A percentile compares a stretch with the other conserved stretches of the same genome.
phyloP scores from a whole-genome alignment of 2,329 filamentous ascomycete genomes.

The Kalaharituber pfeilii region DNA sequence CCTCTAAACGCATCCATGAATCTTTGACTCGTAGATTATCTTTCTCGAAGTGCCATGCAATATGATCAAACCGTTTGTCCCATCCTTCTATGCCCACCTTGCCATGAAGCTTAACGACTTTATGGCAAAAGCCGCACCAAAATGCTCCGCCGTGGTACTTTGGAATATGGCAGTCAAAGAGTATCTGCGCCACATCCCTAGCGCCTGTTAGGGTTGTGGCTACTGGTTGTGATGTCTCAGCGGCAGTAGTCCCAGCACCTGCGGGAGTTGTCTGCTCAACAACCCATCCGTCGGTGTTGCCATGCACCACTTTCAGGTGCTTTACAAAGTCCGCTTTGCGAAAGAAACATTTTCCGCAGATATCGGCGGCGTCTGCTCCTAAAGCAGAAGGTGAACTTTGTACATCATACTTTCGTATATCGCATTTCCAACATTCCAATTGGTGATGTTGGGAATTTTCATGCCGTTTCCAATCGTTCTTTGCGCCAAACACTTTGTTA shows the following conservation, averaged over 20 bases:
- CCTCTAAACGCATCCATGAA: background rate
- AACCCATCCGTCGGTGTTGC: background rate
- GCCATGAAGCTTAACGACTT: slow-evolving; percentile 26
- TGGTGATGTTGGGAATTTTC: slow-evolving; percentile 65
- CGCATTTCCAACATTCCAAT: slow-evolving; percentile 55
- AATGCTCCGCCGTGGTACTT: slow-evolving; percentile 46
- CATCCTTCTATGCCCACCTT: slow-evolving; percentile 9
- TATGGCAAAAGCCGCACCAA: slow-evolving; percentile 74
- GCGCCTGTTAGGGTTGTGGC: slow-evolving; percentile 34
- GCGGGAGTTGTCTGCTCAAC: slow-evolving; percentile 29
- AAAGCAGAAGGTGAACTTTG: slow-evolving; percentile 8
- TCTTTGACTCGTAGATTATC: background rate
- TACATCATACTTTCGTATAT: slow-evolving; percentile 25
- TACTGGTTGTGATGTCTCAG: slow-evolving; percentile 27
- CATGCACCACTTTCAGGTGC: slow-evolving; percentile 36
- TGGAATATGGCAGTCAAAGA: slow-evolving; percentile 33
- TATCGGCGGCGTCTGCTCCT: slow-evolving; percentile 18
- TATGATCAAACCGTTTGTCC: slow-evolving; percentile 18
- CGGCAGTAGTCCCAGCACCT: background rate
- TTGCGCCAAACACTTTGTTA: slow-evolving; percentile 63
- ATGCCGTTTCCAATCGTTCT: slow-evolving; percentile 87
- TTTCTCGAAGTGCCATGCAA: slow-evolving; percentile 15
- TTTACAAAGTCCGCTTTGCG: slow-evolving; percentile 40
- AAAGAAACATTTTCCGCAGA: slow-evolving; percentile 43
- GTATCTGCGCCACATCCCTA: background rate